Base-by-base conservation (phyloP, 2,329 filamentous ascomycete species). In the Teratosphaeria viscida region DNA sequence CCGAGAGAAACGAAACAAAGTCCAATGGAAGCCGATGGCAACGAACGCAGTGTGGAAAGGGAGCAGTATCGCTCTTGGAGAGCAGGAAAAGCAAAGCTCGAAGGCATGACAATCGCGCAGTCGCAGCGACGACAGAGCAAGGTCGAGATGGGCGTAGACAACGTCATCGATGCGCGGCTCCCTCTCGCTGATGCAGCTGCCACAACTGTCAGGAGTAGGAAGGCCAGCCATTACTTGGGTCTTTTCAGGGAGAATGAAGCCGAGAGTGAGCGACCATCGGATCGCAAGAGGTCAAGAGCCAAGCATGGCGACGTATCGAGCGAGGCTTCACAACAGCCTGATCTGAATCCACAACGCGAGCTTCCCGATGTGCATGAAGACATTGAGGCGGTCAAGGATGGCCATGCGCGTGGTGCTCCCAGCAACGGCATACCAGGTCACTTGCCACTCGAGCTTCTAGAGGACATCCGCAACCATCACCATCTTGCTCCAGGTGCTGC, bases 191-290 rank as follows among this genome's bases (percentile, higher is more conserved):
- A 86, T 65, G 75, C 73, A 14, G 73, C 73, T 27, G 72, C 75
- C 32, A 74, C 78, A 29, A 78, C 82, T 65, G 80, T 81, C 54
- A 79, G 84, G 61, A 86, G 83, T 69, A 79, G 84, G 59, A 87
- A 87, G 71, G 82, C 84, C 52, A 85, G 83, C 67, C 84, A 86
- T 67, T 85, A 84, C 66, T 73, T 87, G 57, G 82, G 84, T 12
- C 73, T 87, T 5, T 87, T 86, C 73, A 84, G 84, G 66, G 82
- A 85, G 62, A 84, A 83, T 60, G 82, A 83, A 58, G 76, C 75
- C 6, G 78, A 78, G 27, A 78, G 81, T 35, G 79, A 81, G 62
- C 76, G 78, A 59, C 80, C 79, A 74, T 77, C 68, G 70, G 77
- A 64, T 77, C 81, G 61, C 75, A 76, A 59, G 75, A 77, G 58